Evolutionary conservation across 345 rosid genomes (phyloP).

Genomic region (Iberis pinnata): DNA sequence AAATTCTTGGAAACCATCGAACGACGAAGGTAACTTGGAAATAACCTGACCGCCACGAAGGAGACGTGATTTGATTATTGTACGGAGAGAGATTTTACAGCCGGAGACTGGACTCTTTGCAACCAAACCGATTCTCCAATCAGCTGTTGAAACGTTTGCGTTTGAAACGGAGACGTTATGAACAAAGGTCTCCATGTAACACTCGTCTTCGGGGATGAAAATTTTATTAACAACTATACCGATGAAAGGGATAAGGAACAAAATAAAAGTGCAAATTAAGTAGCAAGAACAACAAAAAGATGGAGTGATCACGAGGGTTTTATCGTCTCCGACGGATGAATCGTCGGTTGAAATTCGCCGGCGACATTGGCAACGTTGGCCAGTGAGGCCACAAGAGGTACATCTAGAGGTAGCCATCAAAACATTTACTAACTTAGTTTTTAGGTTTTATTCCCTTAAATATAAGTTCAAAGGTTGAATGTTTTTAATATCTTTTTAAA

Average conservation of each 20-base stretch:
- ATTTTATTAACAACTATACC: fast-evolving
- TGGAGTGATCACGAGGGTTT: not conserved
- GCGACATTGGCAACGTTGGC: slow-evolving; percentile 2
- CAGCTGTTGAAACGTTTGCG: slow-evolving; percentile 12
- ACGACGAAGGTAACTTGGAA: not conserved
- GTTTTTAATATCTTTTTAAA: too few species aligned
- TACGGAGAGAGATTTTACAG: not conserved
- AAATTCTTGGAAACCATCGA: not conserved
- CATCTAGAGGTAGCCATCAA: not conserved
- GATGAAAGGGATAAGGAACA: not conserved
- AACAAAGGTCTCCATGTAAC: slow-evolving; percentile 17
- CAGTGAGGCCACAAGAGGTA: slow-evolving; percentile 8
- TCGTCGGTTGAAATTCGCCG: slow-evolving; percentile 1
- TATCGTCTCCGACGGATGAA: not conserved
- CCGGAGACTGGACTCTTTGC: slow-evolving; percentile 9
- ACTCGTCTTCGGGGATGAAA: fast-evolving
- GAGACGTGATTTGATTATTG: slow-evolving; percentile 15
- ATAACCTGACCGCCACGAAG: slow-evolving; percentile 15
- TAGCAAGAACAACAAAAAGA: not conserved
- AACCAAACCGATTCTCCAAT: slow-evolving; percentile 12
- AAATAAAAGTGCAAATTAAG: not conserved
- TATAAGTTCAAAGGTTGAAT: too few species aligned
- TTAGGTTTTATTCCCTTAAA: too few species aligned
- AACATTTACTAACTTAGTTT: not conserved
- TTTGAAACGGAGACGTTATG: slow-evolving; percentile 16